Base-by-base conservation (phyloP, 257 asterid genomes). In the Ballota nigra region DNA sequence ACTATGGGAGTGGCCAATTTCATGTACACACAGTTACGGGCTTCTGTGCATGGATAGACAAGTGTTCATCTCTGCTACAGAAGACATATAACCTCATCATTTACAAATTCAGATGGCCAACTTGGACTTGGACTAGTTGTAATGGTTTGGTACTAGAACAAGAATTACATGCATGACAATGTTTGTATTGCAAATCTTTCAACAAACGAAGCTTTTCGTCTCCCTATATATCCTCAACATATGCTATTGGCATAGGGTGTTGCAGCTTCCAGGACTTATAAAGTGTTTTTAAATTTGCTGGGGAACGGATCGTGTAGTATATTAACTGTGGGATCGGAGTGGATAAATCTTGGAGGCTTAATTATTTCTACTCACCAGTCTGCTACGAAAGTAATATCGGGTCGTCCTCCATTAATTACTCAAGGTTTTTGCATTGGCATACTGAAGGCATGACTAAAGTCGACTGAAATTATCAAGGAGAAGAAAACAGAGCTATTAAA, bases 351-450 rank as follows among this genome's bases (percentile, higher is more conserved):
- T 62, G 67, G 67, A 62, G 67, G 67, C 2, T n/a, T n/a, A n/a
- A n/a, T 1, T 62, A 28, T 62, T 33, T 13, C 2, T 1, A 62
- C 49, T 3, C 8, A 16, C 4, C 67, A 62, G 26, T 62, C 15
- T 1, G 8, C 7, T 31, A 31, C 4, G 36, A 3, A 3, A 1
- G 4, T 31, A 9, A 20, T 31, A 8, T 1, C 12, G 4, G n/a
- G n/a, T n/a, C 0, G 19, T 57, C 10, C 0, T 0, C 63, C 63
- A 11, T 34, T 62, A 2, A 16, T 18, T n/a, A 31, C 24, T 20
- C 29, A 62, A 62, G 67, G 67, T 62, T 62, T 62, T 62, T 62
- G n/a, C 67, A 62, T 34, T 62, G 67, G n/a, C n/a, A n/a, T n/a
- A n/a, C n/a, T n/a, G n/a, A n/a, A n/a, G n/a, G n/a, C n/a, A n/a